Percentiles rank a stretch among this genome's conserved stretches.
phyloP scores from a whole-genome alignment of 176 grass and related monocot genomes.

The Puccinellia tenuiflora region DNA sequence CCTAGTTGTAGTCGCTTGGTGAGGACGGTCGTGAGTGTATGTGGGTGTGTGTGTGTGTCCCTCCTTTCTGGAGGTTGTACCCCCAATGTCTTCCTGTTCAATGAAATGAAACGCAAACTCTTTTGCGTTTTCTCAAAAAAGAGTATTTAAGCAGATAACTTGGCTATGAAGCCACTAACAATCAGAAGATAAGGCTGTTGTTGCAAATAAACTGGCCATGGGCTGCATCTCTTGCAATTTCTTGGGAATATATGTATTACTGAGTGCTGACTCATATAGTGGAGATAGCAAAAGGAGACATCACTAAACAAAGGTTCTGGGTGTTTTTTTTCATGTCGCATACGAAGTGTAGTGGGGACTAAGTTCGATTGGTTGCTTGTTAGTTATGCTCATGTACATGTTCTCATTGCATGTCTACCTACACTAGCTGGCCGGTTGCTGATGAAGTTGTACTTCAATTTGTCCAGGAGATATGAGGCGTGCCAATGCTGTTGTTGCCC shows the following conservation, averaged over 20 bases:
- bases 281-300: not conserved
- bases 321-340: not conserved
- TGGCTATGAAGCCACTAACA: not conserved
- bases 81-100: too few relatives aligned
- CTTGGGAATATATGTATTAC: not conserved
- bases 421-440: not conserved
- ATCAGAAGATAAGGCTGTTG: not conserved
- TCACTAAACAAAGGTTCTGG: conserved; percentile 4
- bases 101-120: too few relatives aligned
- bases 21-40: too few relatives aligned
- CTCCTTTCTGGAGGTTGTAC: too few relatives aligned
- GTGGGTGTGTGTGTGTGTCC: too few relatives aligned
- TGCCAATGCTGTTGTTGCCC: conserved; percentile 89
- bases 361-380: not conserved
- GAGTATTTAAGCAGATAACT: not conserved
- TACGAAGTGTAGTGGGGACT: not conserved
- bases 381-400: not conserved
- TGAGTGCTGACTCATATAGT: not conserved
- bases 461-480: conserved; percentile 78
- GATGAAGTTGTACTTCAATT: conserved; percentile 16
- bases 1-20: too few relatives aligned
- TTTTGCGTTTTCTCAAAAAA: too few relatives aligned
- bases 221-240: not conserved
- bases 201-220: not conserved
- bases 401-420: not conserved